Conservation (phyloP, 73 alveolate genomes). For the Tetrahymena elliotti region DNA sequence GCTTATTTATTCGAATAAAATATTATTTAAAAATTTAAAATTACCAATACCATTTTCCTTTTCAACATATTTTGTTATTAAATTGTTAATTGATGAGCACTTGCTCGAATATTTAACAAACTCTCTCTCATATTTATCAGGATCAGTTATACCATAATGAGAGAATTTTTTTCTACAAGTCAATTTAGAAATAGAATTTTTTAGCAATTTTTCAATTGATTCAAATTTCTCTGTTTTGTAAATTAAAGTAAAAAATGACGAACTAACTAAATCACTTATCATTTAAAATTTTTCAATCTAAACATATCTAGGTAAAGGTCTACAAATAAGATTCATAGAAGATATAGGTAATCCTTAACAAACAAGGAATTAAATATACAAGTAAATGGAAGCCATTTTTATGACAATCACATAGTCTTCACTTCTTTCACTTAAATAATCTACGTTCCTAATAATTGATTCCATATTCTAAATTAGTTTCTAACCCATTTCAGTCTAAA, state of each 20-base stretch:
- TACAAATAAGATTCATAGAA: not conserved
- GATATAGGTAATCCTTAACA: not conserved
- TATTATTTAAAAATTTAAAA: not conserved
- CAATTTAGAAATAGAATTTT: not conserved
- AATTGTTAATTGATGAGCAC: not conserved
- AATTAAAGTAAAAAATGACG: not conserved
- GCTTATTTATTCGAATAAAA: not conserved
- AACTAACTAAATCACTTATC: not conserved
- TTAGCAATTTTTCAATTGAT: not conserved
- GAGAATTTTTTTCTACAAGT: not conserved
- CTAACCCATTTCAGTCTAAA: not conserved
- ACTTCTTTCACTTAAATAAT: not conserved
- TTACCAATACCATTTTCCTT: not conserved
- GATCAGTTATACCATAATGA: not conserved
- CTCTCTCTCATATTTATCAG: not conserved
- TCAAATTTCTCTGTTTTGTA: not conserved
- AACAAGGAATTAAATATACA: not conserved
- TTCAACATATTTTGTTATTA: not conserved
- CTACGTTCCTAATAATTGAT: not conserved
- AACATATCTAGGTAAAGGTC: not conserved
- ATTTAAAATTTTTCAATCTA: not conserved
- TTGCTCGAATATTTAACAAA: not conserved
- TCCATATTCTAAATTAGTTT: not conserved
- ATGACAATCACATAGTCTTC: not conserved
- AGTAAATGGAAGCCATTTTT: not conserved